Percentiles rank a stretch among this genome's conserved stretches.
These are phyloP conservation scores for Clohesyomyces aquaticus DNA, from an alignment of 495 filamentous ascomycete genomes.

Conservation along the genomic window DNA sequence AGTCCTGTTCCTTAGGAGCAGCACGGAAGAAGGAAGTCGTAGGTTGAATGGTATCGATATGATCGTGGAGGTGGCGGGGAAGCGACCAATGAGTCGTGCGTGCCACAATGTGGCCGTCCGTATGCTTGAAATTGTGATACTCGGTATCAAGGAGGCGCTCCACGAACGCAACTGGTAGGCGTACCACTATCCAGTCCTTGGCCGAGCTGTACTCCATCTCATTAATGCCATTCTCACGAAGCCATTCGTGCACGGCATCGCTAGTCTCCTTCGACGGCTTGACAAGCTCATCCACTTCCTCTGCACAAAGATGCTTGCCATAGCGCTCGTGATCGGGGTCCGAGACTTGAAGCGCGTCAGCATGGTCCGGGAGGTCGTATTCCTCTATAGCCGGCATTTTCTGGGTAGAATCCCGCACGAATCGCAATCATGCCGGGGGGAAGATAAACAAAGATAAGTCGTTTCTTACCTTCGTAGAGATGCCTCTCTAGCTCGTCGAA, in stretches of 20 bases:
- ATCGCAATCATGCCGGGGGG: background rate
- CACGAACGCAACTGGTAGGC: constrained; percentile 45
- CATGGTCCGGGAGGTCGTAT: background rate
- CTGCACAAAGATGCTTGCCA: constrained; percentile 49
- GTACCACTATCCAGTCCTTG: constrained; percentile 51
- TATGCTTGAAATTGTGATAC: constrained; percentile 50
- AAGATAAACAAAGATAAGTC: background rate
- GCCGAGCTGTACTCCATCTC: constrained; percentile 43
- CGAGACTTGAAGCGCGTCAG: constrained; percentile 47
- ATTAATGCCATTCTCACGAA: constrained; percentile 47
- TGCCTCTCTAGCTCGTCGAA: constrained; percentile 51
- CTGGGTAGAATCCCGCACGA: background rate
- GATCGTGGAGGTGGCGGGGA: constrained; percentile 56
- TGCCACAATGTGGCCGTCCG: constrained; percentile 47
- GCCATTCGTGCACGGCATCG: constrained; percentile 51
- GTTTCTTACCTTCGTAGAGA: constrained; percentile 48
- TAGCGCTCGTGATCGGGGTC: constrained; percentile 51
- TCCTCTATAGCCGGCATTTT: background rate
- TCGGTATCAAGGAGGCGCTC: constrained; percentile 52
- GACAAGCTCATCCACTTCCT: constrained; percentile 49
- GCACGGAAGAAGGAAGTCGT: constrained; percentile 64
- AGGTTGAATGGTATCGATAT: constrained; percentile 69
- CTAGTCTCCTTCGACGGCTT: constrained; percentile 45
- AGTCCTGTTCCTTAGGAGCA: constrained; percentile 19
- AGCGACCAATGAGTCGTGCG: constrained; percentile 57